phyloP scores from a whole-genome alignment of 768 basidiomycete genomes.

The Russula abietina region DNA sequence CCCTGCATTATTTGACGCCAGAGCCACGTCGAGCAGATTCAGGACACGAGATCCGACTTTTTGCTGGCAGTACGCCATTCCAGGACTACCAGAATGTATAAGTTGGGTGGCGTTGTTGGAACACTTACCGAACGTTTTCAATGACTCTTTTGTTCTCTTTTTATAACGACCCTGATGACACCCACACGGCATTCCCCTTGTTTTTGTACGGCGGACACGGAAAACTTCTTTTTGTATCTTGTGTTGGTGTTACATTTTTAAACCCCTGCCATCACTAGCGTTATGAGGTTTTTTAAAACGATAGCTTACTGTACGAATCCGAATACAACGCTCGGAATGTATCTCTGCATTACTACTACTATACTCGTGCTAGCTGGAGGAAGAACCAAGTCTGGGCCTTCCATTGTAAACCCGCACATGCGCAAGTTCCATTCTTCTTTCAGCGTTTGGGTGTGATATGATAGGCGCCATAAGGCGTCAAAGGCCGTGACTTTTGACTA shows the following conservation, averaged over 20 bases:
- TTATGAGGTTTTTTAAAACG: too few relatives aligned
- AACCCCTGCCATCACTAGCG: neutral
- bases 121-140: neutral
- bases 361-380: slow-evolving; percentile 6
- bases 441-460: neutral
- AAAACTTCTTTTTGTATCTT: neutral
- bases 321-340: neutral
- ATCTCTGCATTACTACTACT: slow-evolving; percentile 5
- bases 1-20: neutral
- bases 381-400: too few relatives aligned
- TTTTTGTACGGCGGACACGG: neutral
- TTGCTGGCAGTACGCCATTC: slow-evolving; percentile 20
- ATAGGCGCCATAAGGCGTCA: neutral
- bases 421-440: slow-evolving; percentile 1
- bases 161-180: slow-evolving; percentile 6
- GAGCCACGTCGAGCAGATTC: slow-evolving; percentile 17
- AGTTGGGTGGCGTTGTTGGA: too few relatives aligned
- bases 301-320: slow-evolving; percentile 6
- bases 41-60: slow-evolving; percentile 9
- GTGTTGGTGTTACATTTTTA: neutral
- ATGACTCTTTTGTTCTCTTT: slow-evolving; percentile 4
- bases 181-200: neutral
- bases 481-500: neutral
- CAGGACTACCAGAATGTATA: neutral
- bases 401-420: neutral